phyloP scores from a whole-genome alignment of 179 eudicot species.

The Amaranthus tricolor region DNA sequence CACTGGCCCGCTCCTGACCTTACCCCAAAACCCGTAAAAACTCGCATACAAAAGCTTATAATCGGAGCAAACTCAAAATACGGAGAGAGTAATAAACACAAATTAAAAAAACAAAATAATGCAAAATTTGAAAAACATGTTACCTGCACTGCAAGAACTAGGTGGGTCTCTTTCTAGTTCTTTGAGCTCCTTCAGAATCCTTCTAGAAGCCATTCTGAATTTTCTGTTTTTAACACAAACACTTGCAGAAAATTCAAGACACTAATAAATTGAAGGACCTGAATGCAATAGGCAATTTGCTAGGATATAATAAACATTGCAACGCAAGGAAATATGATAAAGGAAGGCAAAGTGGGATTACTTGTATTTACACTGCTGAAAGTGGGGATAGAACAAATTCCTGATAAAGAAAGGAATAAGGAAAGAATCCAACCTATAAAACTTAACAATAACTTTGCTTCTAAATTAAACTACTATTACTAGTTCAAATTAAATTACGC shows the following conservation, averaged over 20 bases:
- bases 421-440: slow-evolving; percentile 31
- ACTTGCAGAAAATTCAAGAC: not conserved
- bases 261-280: not conserved
- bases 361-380: slow-evolving; percentile 11
- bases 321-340: not conserved
- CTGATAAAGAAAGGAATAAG: slow-evolving; percentile 26
- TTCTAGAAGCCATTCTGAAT: slow-evolving; percentile 49
- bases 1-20: too few relatives aligned
- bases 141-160: slow-evolving; percentile 81
- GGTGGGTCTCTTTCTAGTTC: slow-evolving; percentile 82
- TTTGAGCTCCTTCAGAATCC: slow-evolving; percentile 67
- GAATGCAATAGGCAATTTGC: not conserved
- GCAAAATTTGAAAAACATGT: not conserved
- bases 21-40: too few relatives aligned
- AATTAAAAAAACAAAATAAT: not conserved
- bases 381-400: slow-evolving; percentile 47
- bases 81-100: not conserved
- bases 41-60: too few relatives aligned
- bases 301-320: too few relatives aligned
- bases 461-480: not conserved
- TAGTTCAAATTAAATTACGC: too few relatives aligned
- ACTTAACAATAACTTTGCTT: slow-evolving; percentile 10
- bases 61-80: too few relatives aligned
- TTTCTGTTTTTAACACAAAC: slow-evolving; percentile 1
- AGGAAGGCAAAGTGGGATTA: slow-evolving; percentile 17